Conservation (phyloP, 371 early-diverging fungal genomes). For the Rhizopus stolonifer region DNA sequence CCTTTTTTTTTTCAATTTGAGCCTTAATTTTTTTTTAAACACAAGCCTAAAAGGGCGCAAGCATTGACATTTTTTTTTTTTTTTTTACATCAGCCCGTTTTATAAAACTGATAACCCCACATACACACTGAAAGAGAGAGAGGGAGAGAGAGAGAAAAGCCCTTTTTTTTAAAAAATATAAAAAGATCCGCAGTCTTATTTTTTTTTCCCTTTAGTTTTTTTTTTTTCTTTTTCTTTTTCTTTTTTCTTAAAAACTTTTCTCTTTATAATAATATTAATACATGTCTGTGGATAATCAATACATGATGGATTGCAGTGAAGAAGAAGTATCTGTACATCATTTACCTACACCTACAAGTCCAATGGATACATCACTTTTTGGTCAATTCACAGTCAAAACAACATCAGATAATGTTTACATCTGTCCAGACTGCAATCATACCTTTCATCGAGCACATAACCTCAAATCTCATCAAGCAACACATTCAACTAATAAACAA, state of each 20-base stretch:
- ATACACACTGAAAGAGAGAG: too few relatives aligned
- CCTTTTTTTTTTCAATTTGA: too few relatives aligned
- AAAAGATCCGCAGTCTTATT: not conserved
- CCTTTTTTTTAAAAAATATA: too few relatives aligned
- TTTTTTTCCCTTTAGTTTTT: not conserved
- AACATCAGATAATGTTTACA: constrained; percentile 8
- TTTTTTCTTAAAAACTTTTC: not conserved
- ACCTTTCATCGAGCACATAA: constrained; percentile 49
- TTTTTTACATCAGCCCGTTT: constrained; percentile 1
- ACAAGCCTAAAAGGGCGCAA: not conserved
- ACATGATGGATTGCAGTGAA: not conserved
- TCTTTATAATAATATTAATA: not conserved
- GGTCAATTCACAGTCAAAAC: constrained; percentile 23
- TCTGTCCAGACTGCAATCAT: constrained; percentile 41
- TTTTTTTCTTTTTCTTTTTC: not conserved
- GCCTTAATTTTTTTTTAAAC: too few relatives aligned
- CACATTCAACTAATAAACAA: constrained; percentile 45
- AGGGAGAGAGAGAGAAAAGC: too few relatives aligned
- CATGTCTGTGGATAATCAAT: not conserved
- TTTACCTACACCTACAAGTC: constrained; percentile 18
- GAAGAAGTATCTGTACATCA: not conserved
- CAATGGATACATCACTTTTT: constrained; percentile 5
- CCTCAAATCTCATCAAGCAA: constrained; percentile 47
- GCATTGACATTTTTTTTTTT: not conserved
- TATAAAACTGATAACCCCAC: not conserved